Conservation (phyloP, 1,139 yeast species). For the Zygosaccharomyces pseudobailii region DNA sequence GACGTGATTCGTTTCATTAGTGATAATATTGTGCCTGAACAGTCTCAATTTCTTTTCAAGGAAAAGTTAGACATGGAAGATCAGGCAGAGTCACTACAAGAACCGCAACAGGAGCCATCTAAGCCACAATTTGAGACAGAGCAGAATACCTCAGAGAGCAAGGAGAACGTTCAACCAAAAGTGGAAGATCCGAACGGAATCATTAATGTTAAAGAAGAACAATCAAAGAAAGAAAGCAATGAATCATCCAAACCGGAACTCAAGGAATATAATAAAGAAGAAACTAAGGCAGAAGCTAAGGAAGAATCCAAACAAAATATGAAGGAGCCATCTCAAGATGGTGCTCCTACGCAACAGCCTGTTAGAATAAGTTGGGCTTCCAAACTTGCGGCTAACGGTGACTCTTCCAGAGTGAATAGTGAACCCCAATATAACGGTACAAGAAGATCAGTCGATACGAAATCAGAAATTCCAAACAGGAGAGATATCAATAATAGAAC, state of each 20-base stretch:
- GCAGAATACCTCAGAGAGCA: background rate
- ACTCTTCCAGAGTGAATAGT: constrained; percentile 8
- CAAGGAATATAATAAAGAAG: background rate
- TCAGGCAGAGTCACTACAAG: constrained; percentile 8
- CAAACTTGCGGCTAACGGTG: constrained; percentile 19
- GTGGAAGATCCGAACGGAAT: background rate
- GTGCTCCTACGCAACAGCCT: constrained; percentile 8
- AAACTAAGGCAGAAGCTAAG: constrained; percentile 35
- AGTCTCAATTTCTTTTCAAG: constrained; percentile 34
- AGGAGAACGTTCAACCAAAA: background rate
- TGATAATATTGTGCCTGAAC: constrained; percentile 21
- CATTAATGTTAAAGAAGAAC: constrained; percentile 1
- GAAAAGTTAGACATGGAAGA: constrained; percentile 24
- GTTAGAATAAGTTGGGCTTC: constrained; percentile 27
- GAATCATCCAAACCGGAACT: background rate
- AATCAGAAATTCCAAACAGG: constrained; percentile 15
- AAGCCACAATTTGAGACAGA: constrained; percentile 16
- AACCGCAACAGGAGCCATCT: constrained; percentile 20
- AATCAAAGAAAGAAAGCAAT: background rate
- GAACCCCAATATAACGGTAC: constrained; percentile 3
- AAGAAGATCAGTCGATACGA: constrained; percentile 11
- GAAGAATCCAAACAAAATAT: constrained; percentile 25
- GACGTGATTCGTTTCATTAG: constrained; percentile 62
- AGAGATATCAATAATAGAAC: constrained; percentile 17
- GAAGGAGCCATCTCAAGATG: background rate